These are phyloP conservation scores for Lathyrus oleraceus DNA, from an alignment of 306 rosid species.

Conservation along the genomic window DNA sequence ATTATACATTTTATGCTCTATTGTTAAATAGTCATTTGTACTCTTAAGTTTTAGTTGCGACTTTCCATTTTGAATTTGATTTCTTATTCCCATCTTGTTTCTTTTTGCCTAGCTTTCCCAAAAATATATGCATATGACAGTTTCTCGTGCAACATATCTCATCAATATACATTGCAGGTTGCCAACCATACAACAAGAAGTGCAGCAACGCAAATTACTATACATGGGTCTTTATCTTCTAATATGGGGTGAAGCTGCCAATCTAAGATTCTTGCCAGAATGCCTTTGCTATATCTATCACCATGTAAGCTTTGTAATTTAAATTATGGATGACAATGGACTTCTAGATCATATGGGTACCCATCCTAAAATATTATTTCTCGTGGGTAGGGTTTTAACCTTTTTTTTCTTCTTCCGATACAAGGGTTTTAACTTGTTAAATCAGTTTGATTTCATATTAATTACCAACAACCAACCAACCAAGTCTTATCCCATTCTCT, in stretches of 20 bases:
- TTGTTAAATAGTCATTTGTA: constrained; percentile 3
- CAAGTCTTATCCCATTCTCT: too few species aligned
- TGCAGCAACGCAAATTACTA: constrained; percentile 92
- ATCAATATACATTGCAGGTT: constrained; percentile 60
- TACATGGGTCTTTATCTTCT: constrained; percentile 97
- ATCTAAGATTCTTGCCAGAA: constrained; percentile 98
- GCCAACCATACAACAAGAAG: constrained; percentile 99
- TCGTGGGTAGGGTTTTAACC: background rate
- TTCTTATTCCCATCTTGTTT: constrained; percentile 15
- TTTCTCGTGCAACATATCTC: constrained; percentile 15
- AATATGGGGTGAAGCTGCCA: constrained; percentile 99
- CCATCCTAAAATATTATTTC: background rate
- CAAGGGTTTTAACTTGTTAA: background rate
- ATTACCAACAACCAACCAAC: too few species aligned
- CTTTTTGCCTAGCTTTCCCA: constrained; percentile 7
- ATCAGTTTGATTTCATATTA: background rate
- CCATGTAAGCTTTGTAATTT: constrained; percentile 61
- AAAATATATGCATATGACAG: background rate
- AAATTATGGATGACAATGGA: background rate
- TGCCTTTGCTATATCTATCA: constrained; percentile 98
- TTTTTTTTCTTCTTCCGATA: too few species aligned
- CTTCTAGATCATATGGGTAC: background rate
- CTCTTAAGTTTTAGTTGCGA: constrained; percentile 21
- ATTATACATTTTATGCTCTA: constrained; percentile 20
- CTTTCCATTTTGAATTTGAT: constrained; percentile 23